Conservation (phyloP, 1,284 basidiomycete species). For the Coriolopsis trogii region DNA sequence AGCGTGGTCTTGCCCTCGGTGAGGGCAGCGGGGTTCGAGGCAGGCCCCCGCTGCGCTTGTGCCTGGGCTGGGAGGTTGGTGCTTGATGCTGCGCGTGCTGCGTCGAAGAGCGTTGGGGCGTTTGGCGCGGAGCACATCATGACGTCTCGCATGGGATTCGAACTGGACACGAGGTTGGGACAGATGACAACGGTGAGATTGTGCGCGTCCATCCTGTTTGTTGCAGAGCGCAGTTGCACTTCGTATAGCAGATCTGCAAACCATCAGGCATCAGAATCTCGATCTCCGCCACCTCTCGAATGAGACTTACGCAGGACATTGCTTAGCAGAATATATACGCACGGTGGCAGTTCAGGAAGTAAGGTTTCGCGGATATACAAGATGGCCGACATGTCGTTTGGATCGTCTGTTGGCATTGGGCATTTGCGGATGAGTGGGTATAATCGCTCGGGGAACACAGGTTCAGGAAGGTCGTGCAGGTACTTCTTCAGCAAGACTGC, state of each 20-base stretch:
- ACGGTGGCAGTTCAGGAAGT: conserved; percentile 67
- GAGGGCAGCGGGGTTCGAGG: conserved; percentile 28
- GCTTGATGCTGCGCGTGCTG: conserved; percentile 28
- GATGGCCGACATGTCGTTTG: conserved; percentile 58
- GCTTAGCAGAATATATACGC: conserved; percentile 74
- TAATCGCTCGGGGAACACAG: conserved; percentile 69
- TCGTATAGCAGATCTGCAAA: conserved; percentile 74
- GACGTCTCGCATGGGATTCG: conserved; percentile 70
- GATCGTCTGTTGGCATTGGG: conserved; percentile 57
- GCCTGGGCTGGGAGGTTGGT: conserved; percentile 8
- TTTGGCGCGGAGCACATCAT: conserved; percentile 69
- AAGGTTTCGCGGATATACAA: conserved; percentile 67
- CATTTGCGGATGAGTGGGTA: conserved; percentile 72
- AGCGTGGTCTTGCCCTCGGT: conserved; percentile 61
- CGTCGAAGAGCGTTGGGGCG: conserved; percentile 38
- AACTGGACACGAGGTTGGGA: conserved; percentile 75
- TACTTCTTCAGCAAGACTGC: conserved; percentile 87
- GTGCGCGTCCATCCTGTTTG: conserved; percentile 81
- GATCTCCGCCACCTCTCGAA: too few relatives aligned
- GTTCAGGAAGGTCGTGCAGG: conserved; percentile 75
- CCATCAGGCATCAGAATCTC: neutral
- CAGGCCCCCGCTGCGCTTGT: conserved; percentile 6
- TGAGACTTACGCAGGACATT: conserved; percentile 67
- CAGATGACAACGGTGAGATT: conserved; percentile 80
- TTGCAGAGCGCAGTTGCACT: conserved; percentile 63